These are phyloP conservation scores for Cutaneotrichosporon spelunceum DNA, from an alignment of 1,284 basidiomycete species.

Conservation along the genomic window DNA sequence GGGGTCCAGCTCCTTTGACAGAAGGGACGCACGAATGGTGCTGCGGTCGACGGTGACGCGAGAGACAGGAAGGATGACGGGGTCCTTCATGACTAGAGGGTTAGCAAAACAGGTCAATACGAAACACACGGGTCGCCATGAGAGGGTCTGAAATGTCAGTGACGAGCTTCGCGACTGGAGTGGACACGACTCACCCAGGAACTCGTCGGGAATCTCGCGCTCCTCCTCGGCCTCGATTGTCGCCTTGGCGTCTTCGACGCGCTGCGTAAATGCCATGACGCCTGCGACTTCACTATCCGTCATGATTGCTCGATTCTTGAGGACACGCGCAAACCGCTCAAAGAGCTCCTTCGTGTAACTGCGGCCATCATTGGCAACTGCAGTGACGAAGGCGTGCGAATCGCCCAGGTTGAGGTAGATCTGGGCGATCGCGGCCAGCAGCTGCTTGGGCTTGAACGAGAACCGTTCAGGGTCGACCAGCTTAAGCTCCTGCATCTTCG, in stretches of 20 bases:
- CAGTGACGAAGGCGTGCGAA: conserved; percentile 74
- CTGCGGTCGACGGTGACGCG: conserved; percentile 75
- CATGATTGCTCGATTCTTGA: conserved; percentile 68
- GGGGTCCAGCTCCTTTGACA: conserved; percentile 87
- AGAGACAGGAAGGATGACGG: conserved; percentile 85
- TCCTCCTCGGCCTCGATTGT: conserved; percentile 80
- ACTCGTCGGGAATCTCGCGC: conserved; percentile 93
- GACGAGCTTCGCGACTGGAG: neutral
- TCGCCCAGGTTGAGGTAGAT: conserved; percentile 87
- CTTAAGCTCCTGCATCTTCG: conserved; percentile 66
- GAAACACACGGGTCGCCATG: conserved; percentile 34
- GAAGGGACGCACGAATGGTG: conserved; percentile 91
- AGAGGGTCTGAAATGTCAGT: conserved; percentile 31
- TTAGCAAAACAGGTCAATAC: conserved; percentile 5
- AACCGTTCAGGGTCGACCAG: conserved; percentile 86
- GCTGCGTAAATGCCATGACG: conserved; percentile 68
- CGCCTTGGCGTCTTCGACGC: conserved; percentile 78
- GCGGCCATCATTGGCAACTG: conserved; percentile 87
- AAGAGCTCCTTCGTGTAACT: conserved; percentile 86
- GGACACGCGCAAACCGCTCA: conserved; percentile 70
- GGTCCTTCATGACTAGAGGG: conserved; percentile 86
- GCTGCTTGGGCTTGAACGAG: conserved; percentile 77
- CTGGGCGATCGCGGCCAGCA: conserved; percentile 84
- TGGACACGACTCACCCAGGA: conserved; percentile 66
- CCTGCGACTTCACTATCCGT: conserved; percentile 73